Percentiles rank a stretch among this genome's conserved stretches.
phyloP scores from a whole-genome alignment of 192 early-diverging fungal genomes.

The Gigaspora rosea region DNA sequence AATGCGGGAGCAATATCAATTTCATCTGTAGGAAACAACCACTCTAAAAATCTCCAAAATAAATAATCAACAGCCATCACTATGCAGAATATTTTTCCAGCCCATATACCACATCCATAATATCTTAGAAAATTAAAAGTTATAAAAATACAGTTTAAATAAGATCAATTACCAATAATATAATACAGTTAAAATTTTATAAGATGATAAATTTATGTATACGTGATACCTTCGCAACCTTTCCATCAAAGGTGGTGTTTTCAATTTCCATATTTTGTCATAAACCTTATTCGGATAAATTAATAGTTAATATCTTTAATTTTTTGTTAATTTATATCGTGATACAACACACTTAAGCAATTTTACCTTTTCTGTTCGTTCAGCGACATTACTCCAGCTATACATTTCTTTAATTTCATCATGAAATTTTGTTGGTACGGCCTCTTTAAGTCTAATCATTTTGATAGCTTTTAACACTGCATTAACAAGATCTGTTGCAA shows the following conservation, averaged over 20 bases:
- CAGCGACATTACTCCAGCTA: slow-evolving; percentile 94
- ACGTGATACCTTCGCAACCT: slow-evolving; percentile 56
- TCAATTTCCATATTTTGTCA: slow-evolving; percentile 64
- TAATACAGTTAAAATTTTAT: background rate
- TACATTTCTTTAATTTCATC: slow-evolving; percentile 90
- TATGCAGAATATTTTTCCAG: slow-evolving; percentile 90
- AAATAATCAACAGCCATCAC: slow-evolving; percentile 86
- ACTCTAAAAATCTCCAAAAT: slow-evolving; percentile 79
- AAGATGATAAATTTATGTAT: background rate
- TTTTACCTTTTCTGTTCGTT: slow-evolving; percentile 78
- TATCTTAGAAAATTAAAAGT: slow-evolving; percentile 49
- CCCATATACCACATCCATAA: slow-evolving; percentile 86
- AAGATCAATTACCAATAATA: background rate
- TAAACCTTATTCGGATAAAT: slow-evolving; percentile 61
- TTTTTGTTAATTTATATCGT: background rate
- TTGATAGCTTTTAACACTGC: slow-evolving; percentile 73
- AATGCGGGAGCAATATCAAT: slow-evolving; percentile 78
- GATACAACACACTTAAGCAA: background rate
- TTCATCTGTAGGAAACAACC: slow-evolving; percentile 67
- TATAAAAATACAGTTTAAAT: no score
- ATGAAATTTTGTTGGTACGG: slow-evolving; percentile 73
- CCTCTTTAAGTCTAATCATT: slow-evolving; percentile 62
- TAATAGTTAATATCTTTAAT: background rate
- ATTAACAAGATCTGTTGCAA: slow-evolving; percentile 63
- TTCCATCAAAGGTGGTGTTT: slow-evolving; percentile 73